Evolutionary conservation across 805 yeast species (phyloP).

Genomic region (Candida ulmi): DNA sequence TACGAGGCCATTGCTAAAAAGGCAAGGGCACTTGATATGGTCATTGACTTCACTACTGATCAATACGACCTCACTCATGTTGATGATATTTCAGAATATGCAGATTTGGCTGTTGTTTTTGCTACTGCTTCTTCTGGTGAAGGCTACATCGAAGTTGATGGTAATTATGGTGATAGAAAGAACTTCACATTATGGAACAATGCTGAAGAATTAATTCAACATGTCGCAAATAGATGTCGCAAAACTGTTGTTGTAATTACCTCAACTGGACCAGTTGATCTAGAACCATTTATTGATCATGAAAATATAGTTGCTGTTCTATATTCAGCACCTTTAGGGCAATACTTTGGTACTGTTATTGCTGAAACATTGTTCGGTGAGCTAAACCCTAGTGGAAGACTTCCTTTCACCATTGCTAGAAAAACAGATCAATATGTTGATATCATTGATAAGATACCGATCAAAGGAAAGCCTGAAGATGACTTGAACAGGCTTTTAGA

Average conservation of each 20-base stretch:
- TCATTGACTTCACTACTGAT: conserved; percentile 39
- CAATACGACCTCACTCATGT: conserved; percentile 40
- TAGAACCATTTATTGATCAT: conserved; percentile 50
- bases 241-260: conserved; percentile 57
- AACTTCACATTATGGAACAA: conserved; percentile 51
- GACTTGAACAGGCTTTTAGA: conserved; percentile 37
- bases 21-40: conserved; percentile 41
- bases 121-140: conserved; percentile 55
- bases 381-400: conserved; percentile 54
- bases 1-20: conserved; percentile 45
- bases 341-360: conserved; percentile 48
- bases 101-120: conserved; percentile 50
- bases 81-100: conserved; percentile 39
- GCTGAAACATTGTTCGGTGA: conserved; percentile 58
- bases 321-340: conserved; percentile 53
- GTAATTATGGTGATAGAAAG: conserved; percentile 53
- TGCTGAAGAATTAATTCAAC: conserved; percentile 47
- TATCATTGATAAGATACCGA: conserved; percentile 32
- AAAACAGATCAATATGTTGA: conserved; percentile 42
- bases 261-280: conserved; percentile 54
- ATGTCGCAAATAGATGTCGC: conserved; percentile 42
- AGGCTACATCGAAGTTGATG: conserved; percentile 52
- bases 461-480: conserved; percentile 31
- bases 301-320: conserved; percentile 55
- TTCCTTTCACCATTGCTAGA: conserved; percentile 60